A percentile compares a stretch with the other conserved stretches of the same genome.
Evolutionary conservation across 2,329 filamentous ascomycete species (phyloP).

Genomic region (Zymoseptoria passerinii): DNA sequence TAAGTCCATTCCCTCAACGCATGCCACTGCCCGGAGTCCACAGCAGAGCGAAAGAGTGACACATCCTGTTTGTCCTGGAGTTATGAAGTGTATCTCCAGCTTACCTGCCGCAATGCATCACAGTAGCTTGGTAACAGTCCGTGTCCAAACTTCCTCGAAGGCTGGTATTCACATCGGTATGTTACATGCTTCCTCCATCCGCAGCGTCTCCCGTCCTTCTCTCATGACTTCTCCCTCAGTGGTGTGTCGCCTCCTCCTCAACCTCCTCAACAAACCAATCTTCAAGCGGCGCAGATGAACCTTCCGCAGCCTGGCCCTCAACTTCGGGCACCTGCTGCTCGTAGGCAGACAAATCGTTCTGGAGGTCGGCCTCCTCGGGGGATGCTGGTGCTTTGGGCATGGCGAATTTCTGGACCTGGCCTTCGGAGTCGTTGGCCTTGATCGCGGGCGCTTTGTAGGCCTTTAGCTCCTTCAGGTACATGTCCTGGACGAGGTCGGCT

Average conservation of each 20-base stretch:
- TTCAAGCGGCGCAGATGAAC: slow-evolving; percentile 52
- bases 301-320: slow-evolving; percentile 66
- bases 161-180: neutral
- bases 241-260: slow-evolving; percentile 19
- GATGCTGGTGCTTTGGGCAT: slow-evolving; percentile 74
- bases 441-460: slow-evolving; percentile 79
- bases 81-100: neutral
- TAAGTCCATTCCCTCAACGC: neutral
- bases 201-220: neutral
- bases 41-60: neutral
- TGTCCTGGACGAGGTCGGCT: slow-evolving; percentile 97
- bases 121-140: neutral
- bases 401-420: slow-evolving; percentile 81
- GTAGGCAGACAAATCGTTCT: slow-evolving; percentile 86
- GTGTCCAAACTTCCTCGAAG: neutral
- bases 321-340: slow-evolving; percentile 90
- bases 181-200: neutral
- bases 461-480: slow-evolving; percentile 94
- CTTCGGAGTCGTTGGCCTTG: slow-evolving; percentile 81
- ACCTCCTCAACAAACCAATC: slow-evolving; percentile 50
- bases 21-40: neutral
- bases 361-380: slow-evolving; percentile 89
- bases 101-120: neutral
- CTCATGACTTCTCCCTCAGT: slow-evolving; percentile 4
- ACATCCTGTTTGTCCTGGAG: neutral